phyloP scores from a whole-genome alignment of 148 eudicot species.

The Oxyria digyna region DNA sequence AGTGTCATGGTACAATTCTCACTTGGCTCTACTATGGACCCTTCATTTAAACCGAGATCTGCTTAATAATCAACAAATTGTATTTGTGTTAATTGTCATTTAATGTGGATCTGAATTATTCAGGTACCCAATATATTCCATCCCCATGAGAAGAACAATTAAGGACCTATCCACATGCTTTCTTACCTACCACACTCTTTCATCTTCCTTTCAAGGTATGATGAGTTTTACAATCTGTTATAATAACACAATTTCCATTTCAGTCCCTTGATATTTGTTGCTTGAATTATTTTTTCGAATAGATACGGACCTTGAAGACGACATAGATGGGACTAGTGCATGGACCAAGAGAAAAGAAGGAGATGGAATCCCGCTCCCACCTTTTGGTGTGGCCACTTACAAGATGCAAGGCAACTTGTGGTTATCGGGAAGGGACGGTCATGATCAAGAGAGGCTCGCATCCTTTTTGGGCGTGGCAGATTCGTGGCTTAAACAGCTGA shows the following conservation, averaged over 20 bases:
- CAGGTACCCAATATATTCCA: conserved; percentile 14
- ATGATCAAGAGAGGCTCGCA: conserved; percentile 59
- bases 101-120: background rate
- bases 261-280: background rate
- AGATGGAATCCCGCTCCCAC: conserved; percentile 56
- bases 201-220: conserved; percentile 14
- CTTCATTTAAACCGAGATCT: background rate
- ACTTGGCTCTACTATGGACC: background rate
- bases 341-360: conserved; percentile 51
- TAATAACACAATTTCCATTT: background rate
- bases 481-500: conserved; percentile 90
- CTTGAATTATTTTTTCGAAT: background rate
- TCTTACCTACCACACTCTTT: conserved; percentile 13
- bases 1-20: conserved; percentile 46
- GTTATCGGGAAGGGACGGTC: conserved; percentile 45
- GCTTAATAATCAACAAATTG: background rate
- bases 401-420: conserved; percentile 86
- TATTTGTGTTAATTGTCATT: background rate
- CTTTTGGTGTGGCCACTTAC: conserved; percentile 85
- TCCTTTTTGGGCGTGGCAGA: conserved; percentile 83
- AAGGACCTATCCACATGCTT: conserved; percentile 11
- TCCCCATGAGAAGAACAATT: conserved; percentile 7
- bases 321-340: conserved; percentile 14
- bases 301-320: conserved; percentile 66
- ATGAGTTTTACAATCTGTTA: background rate